Base-by-base conservation (phyloP, 208 protist species). In the Acanthamoeba culbertsoni region DNA sequence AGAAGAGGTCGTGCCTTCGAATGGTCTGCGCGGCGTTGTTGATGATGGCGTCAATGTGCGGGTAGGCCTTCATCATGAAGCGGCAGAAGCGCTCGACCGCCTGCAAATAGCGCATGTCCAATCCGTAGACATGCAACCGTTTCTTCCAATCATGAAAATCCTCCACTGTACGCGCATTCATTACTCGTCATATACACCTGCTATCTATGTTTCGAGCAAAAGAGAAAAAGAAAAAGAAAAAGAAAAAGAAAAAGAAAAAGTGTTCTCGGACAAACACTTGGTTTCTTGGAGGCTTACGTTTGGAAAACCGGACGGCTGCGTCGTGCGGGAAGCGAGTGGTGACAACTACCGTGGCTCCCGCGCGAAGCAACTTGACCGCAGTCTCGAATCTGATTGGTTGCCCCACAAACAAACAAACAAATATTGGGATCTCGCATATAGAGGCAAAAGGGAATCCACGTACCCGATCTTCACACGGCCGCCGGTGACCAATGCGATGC, bases 101-200 rank as follows among this genome's bases (percentile, higher is more conserved):
- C 94, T 96, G 97, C 95, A 99, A 94, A 92, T 99, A 97, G 18
- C 98, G 97, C 93, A 99, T 88, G 94, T 99, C 98, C 7, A 99
- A 92, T 1, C 98, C 98, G 94, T 98, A 99, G 8, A 92, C 43
- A 91, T 98, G 97, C 51, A 99, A 96, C n/a, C 98, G 97, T 75
- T 98, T 94, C 45, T 97, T 94, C 98, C 97, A 99, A 40, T 96
- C 73, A 14, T 91, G 91, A 95, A 98, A 99, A 94, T 99, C 98
- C 1, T 96, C 68, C 95, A 98, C 96, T 91, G 96, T 91, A 1
- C 2, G 33, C 26, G 33, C 4, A 18, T 16, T 20, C 16, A n/a
- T n/a, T n/a, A n/a, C n/a, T n/a, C n/a, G n/a, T n/a, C n/a, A n/a
- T n/a, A n/a, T n/a, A n/a, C n/a, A n/a, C n/a, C n/a, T n/a, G n/a